phyloP scores from a whole-genome alignment of 2,329 filamentous ascomycete species.

The Botrytis byssoidea region DNA sequence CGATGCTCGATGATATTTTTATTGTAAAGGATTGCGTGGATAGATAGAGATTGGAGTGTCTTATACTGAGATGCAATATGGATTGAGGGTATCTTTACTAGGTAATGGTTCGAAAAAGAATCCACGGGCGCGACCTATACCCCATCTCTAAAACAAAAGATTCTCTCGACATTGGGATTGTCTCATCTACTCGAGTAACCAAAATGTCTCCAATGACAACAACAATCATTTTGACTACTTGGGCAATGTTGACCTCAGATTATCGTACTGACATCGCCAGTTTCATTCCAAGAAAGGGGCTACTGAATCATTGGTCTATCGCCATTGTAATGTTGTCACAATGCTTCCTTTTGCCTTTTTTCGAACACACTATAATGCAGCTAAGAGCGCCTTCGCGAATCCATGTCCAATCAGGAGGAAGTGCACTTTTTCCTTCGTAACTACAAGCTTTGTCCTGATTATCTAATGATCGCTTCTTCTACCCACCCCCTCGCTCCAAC shows the following conservation, averaged over 20 bases:
- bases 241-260: background rate
- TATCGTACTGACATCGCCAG: background rate
- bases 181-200: background rate
- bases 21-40: background rate
- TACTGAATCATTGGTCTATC: background rate
- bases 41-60: background rate
- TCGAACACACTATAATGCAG: background rate
- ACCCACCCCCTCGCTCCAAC: background rate
- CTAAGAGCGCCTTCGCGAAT: background rate
- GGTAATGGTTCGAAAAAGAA: background rate
- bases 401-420: background rate
- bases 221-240: background rate
- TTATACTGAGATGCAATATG: background rate
- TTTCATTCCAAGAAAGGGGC: slow-evolving; percentile 3
- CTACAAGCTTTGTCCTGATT: background rate
- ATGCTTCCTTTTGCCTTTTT: slow-evolving; percentile 3
- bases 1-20: background rate
- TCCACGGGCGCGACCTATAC: background rate
- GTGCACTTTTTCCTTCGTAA: background rate
- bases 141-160: background rate
- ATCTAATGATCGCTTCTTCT: background rate
- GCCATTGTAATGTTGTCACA: background rate
- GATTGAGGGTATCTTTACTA: background rate
- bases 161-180: background rate
- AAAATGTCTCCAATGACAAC: background rate